Evolutionary conservation across 2,329 filamentous ascomycete genomes (phyloP).

Genomic region (Trichoderma sp.): DNA sequence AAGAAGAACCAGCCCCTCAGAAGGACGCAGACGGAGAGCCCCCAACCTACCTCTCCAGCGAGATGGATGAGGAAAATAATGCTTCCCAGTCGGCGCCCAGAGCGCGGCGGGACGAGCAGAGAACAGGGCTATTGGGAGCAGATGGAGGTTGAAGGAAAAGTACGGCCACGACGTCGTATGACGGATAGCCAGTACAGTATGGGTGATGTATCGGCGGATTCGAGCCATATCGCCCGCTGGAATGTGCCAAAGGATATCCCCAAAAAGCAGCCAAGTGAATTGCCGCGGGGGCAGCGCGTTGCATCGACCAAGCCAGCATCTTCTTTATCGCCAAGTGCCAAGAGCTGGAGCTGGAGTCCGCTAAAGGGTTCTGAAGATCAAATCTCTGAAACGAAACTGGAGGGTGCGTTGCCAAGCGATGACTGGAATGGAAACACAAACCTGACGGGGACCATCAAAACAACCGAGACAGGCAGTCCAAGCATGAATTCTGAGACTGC

Average conservation of each 20-base stretch:
- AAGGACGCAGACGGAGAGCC: constrained; percentile 7
- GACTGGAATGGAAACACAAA: neutral
- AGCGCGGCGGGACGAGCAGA: constrained; percentile 55
- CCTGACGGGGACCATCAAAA: neutral
- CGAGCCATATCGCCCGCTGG: constrained; percentile 43
- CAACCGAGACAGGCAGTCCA: neutral
- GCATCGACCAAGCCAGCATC: neutral
- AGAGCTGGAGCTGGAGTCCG: constrained; percentile 30
- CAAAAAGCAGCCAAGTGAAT: neutral
- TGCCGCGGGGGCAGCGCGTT: neutral
- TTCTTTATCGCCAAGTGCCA: neutral
- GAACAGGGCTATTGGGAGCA: constrained; percentile 38
- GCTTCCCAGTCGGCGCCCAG: constrained; percentile 53
- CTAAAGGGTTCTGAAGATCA: constrained; percentile 25
- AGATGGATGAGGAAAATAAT: constrained; percentile 52
- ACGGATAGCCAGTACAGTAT: constrained; percentile 31
- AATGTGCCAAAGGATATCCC: constrained; percentile 41
- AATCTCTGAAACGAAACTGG: constrained; percentile 20
- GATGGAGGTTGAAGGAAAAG: constrained; percentile 27
- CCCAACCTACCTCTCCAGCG: constrained; percentile 39
- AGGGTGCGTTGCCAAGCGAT: constrained; percentile 10
- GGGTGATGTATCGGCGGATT: constrained; percentile 34
- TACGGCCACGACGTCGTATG: constrained; percentile 18
- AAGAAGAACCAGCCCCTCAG: neutral
- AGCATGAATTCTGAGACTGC: neutral